phyloP scores from a whole-genome alignment of 31 red algal species.

The Porphyra umbilicalis region DNA sequence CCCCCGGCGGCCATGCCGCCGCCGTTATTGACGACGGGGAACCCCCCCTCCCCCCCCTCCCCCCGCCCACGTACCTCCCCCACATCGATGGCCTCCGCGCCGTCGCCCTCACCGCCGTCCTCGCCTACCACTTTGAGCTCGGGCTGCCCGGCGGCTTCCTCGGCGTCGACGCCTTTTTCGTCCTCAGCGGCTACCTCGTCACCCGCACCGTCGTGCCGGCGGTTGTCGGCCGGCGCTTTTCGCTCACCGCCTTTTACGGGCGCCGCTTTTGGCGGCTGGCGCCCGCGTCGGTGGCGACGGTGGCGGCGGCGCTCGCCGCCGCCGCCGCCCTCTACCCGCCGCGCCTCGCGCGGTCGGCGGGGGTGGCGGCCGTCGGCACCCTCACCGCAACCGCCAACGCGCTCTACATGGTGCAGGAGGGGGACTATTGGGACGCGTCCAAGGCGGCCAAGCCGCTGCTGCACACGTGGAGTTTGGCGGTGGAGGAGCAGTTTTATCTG shows the following conservation, averaged over 20 bases:
- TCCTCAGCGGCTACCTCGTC: constrained; percentile 45
- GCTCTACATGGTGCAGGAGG: constrained; percentile 5
- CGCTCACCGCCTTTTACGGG: constrained; percentile 9
- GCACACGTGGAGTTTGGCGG: constrained; percentile 55
- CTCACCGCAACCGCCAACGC: constrained; percentile 4
- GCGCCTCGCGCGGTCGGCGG: no score
- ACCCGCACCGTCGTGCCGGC: neutral
- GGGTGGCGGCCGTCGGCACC: no score
- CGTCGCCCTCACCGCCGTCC: constrained; percentile 22
- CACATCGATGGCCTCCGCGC: constrained; percentile 38
- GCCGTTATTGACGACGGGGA: no score
- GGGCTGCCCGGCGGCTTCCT: constrained; percentile 23
- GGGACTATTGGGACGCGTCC: constrained; percentile 25
- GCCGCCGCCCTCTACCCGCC: no score
- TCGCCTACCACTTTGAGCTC: constrained; percentile 13
- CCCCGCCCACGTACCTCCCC: constrained; percentile 1
- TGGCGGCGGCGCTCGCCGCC: neutral
- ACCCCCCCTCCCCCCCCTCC: no score
- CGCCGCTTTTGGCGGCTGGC: constrained; percentile 36
- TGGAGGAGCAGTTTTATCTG: constrained; percentile 80
- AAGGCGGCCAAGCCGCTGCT: constrained; percentile 22
- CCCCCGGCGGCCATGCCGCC: no score
- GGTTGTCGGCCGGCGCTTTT: neutral
- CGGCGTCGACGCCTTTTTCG: constrained; percentile 61
- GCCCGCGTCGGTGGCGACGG: constrained; percentile 21